Percentiles rank a stretch among this genome's conserved stretches.
These are phyloP conservation scores for Angophora floribunda DNA, from an alignment of 345 rosid species.

Conservation along the genomic window DNA sequence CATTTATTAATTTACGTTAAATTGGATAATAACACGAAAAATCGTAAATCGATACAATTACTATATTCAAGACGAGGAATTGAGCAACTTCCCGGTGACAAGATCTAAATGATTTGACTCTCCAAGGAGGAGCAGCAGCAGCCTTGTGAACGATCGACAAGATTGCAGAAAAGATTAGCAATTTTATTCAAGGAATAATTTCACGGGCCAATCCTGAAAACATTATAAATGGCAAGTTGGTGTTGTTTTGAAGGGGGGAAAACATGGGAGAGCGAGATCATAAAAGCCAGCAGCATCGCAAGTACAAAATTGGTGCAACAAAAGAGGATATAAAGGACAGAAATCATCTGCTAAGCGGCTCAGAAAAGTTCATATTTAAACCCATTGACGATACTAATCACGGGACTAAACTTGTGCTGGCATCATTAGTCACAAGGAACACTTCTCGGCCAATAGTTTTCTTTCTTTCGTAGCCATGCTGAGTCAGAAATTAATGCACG, in stretches of 20 bases:
- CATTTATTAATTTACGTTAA: no score
- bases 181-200: not conserved
- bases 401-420: not conserved
- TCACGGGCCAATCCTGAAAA: not conserved
- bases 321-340: not conserved
- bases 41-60: not conserved
- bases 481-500: not conserved
- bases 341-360: not conserved
- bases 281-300: not conserved
- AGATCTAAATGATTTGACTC: not conserved
- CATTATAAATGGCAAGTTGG: not conserved
- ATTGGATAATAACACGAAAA: no score
- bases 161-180: not conserved
- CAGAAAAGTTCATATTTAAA: not conserved
- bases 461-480: not conserved
- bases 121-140: not conserved
- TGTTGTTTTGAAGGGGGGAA: not conserved
- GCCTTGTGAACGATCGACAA: not conserved
- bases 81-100: not conserved
- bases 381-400: not conserved
- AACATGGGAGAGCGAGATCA: not conserved
- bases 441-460: not conserved
- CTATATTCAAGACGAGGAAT: not conserved
- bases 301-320: not conserved
- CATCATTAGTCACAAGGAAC: not conserved